Evolutionary conservation across 306 rosid genomes (phyloP).

Genomic region (Glycine tomentella): DNA sequence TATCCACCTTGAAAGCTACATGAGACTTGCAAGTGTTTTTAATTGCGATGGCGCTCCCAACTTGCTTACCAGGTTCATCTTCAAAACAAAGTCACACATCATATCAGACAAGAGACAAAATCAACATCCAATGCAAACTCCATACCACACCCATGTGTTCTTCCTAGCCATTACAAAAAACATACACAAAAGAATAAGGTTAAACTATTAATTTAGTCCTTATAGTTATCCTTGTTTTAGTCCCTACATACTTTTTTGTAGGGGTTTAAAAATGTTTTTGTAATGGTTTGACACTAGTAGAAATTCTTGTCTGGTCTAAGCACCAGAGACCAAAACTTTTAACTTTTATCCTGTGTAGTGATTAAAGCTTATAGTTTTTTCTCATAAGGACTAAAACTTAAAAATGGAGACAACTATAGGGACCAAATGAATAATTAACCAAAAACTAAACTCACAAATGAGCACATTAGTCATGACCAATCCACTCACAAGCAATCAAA

Average conservation of each 20-base stretch:
- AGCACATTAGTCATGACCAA: constrained; percentile 28
- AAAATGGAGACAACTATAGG: not conserved
- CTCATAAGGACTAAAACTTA: not conserved
- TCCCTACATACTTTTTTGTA: not conserved
- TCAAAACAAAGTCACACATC: constrained; percentile 50
- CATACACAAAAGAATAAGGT: not conserved
- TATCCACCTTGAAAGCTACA: constrained; percentile 84
- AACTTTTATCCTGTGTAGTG: not conserved
- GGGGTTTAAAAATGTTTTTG: not conserved
- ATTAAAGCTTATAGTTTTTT: no score
- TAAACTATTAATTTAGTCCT: not conserved
- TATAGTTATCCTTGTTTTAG: not conserved
- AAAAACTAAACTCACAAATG: not conserved
- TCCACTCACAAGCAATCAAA: constrained; percentile 39
- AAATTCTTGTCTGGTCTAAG: not conserved
- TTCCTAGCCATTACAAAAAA: not conserved
- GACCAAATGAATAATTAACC: not conserved
- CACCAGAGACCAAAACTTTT: not conserved
- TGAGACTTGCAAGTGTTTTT: constrained; percentile 80
- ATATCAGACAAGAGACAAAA: constrained; percentile 42
- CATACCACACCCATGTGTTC: constrained; percentile 9
- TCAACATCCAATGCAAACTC: constrained; percentile 10
- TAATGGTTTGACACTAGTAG: not conserved
- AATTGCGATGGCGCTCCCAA: constrained; percentile 79
- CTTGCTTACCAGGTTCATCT: constrained; percentile 98